Percentiles rank a stretch among this genome's conserved stretches.
Evolutionary conservation across 2,329 filamentous ascomycete species (phyloP).

Genomic region (Exophiala lecanii-corni): DNA sequence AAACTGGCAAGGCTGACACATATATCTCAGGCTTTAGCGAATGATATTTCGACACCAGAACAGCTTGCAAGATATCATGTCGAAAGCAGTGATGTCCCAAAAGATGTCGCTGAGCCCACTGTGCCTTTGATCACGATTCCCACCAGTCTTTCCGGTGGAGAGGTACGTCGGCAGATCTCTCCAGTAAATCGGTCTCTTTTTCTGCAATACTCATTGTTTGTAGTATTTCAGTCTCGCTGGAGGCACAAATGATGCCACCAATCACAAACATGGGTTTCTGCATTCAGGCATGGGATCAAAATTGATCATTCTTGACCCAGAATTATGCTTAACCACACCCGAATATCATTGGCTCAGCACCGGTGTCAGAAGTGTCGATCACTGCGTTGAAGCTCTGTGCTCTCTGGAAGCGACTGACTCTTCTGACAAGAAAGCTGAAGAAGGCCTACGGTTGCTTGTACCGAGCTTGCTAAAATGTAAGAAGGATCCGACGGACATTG

Average conservation of each 20-base stretch:
- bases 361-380: constrained; percentile 54
- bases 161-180: too few relatives aligned
- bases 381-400: constrained; percentile 54
- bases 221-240: constrained; percentile 38
- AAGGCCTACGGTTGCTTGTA: constrained; percentile 40
- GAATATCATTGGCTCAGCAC: constrained; percentile 53
- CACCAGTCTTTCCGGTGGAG: constrained; percentile 40
- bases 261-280: constrained; percentile 33
- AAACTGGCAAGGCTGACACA: too few relatives aligned
- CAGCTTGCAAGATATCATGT: constrained; percentile 37
- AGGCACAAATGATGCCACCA: constrained; percentile 28
- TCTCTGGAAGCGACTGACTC: constrained; percentile 34
- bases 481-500: constrained; percentile 33
- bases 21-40: constrained; percentile 42
- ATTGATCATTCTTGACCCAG: constrained; percentile 55
- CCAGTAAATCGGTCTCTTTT: too few relatives aligned
- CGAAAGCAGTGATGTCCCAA: constrained; percentile 34
- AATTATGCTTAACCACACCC: constrained; percentile 49
- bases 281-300: constrained; percentile 40
- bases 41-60: constrained; percentile 36
- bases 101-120: constrained; percentile 44
- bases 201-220: not conserved
- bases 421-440: constrained; percentile 36
- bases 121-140: constrained; percentile 34
- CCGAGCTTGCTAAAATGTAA: constrained; percentile 41